Evolutionary conservation across 345 rosid genomes (phyloP).

Genomic region (Pistacia integerrima): DNA sequence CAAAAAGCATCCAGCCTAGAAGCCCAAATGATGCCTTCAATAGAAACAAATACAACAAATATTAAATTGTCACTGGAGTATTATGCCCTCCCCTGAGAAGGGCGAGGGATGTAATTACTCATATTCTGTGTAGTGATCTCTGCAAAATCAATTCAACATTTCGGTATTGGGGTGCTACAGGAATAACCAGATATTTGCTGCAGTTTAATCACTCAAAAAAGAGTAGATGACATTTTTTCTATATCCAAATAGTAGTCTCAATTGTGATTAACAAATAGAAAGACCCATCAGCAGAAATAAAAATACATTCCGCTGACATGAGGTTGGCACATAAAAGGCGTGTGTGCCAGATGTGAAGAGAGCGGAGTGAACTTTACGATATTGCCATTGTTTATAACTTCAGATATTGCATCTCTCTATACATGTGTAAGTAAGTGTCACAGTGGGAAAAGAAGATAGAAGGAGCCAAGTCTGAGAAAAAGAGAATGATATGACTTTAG

Average conservation of each 20-base stretch:
- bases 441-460: too few relatives aligned
- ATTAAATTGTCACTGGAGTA: not conserved
- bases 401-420: not conserved
- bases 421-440: not conserved
- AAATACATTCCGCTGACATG: not conserved
- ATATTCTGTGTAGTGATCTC: not conserved
- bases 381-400: not conserved
- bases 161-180: too few relatives aligned
- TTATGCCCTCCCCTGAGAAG: not conserved
- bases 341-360: not conserved
- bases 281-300: too few relatives aligned
- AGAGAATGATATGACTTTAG: not conserved
- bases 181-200: not conserved
- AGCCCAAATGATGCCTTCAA: too few relatives aligned
- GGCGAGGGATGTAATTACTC: not conserved
- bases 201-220: not conserved
- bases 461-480: not conserved
- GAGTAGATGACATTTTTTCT: not conserved
- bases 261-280: too few relatives aligned
- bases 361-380: not conserved
- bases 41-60: too few relatives aligned
- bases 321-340: not conserved
- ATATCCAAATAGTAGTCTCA: too few relatives aligned
- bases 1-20: too few relatives aligned
- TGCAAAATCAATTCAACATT: not conserved